Percentiles rank a stretch among this genome's conserved stretches.
Conservation (phyloP, 1,284 basidiomycete genomes). For the Leccinum brunneo-olivaceum region DNA sequence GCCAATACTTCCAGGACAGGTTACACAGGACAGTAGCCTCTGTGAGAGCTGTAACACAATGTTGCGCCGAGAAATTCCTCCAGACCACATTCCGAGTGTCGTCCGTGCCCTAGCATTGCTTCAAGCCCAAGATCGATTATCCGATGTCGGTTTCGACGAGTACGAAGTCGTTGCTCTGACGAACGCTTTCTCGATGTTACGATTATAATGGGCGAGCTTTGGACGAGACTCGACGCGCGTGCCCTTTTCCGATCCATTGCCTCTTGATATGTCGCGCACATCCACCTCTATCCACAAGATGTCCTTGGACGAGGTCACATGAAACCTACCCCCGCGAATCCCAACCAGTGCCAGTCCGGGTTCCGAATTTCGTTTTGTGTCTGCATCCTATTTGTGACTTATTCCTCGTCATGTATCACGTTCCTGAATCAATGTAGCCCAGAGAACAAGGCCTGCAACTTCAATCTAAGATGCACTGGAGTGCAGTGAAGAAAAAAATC, state of each 20-base stretch:
- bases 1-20: not conserved
- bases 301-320: not conserved
- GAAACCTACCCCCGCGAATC: too few relatives aligned
- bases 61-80: conserved; percentile 16
- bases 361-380: too few relatives aligned
- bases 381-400: too few relatives aligned
- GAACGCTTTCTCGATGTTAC: conserved; percentile 21
- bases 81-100: conserved; percentile 21
- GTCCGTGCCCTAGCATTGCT: conserved; percentile 18
- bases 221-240: not conserved
- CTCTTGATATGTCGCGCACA: conserved; percentile 4
- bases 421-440: too few relatives aligned
- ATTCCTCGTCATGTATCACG: too few relatives aligned
- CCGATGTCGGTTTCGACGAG: conserved; percentile 8
- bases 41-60: conserved; percentile 14
- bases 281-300: not conserved
- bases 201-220: conserved; percentile 3
- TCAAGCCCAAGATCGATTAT: conserved; percentile 11
- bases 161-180: conserved; percentile 15
- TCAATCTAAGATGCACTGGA: too few relatives aligned
- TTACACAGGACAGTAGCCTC: conserved; percentile 14
- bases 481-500: too few relatives aligned
- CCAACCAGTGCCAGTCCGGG: too few relatives aligned
- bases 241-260: not conserved
- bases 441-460: too few relatives aligned